phyloP scores from a whole-genome alignment of 2,329 filamentous ascomycete genomes.

The Colletotrichum aenigma region DNA sequence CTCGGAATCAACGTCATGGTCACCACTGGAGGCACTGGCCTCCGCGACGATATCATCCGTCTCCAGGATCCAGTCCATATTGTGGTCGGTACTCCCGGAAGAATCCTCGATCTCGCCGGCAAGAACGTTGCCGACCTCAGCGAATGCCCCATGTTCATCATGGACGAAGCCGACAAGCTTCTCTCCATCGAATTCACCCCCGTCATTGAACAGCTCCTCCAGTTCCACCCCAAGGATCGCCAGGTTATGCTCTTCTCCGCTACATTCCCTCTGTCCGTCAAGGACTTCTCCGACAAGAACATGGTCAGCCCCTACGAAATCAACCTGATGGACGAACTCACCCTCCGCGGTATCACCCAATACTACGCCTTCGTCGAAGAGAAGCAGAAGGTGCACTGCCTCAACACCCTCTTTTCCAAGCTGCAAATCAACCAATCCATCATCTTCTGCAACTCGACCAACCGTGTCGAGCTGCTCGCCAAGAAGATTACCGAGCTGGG shows the following conservation, averaged over 20 bases:
- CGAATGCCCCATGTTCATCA: slow-evolving; percentile 96
- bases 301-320: slow-evolving; percentile 97
- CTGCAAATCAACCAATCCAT: slow-evolving; percentile 99
- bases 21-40: slow-evolving; percentile 91
- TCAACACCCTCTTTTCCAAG: slow-evolving; percentile 98
- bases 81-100: slow-evolving; percentile 93
- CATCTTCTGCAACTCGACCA: slow-evolving; percentile 99
- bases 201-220: slow-evolving; percentile 93
- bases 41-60: slow-evolving; percentile 96
- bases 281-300: slow-evolving; percentile 98
- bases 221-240: slow-evolving; percentile 94
- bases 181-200: slow-evolving; percentile 96
- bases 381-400: slow-evolving; percentile 98
- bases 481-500: slow-evolving; percentile 99
- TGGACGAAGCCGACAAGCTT: slow-evolving; percentile 99
- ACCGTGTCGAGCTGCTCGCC: slow-evolving; percentile 93
- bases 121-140: slow-evolving; percentile 97
- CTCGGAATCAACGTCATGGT: slow-evolving; percentile 99
- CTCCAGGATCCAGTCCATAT: slow-evolving; percentile 95
- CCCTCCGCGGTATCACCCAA: slow-evolving; percentile 95
- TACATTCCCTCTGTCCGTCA: slow-evolving; percentile 96
- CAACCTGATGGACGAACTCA: slow-evolving; percentile 99
- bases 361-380: slow-evolving; percentile 99
- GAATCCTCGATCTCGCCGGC: slow-evolving; percentile 94
- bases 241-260: slow-evolving; percentile 99